phyloP scores from a whole-genome alignment of 352 stramenopile genomes.

The Phytophthora litchii region DNA sequence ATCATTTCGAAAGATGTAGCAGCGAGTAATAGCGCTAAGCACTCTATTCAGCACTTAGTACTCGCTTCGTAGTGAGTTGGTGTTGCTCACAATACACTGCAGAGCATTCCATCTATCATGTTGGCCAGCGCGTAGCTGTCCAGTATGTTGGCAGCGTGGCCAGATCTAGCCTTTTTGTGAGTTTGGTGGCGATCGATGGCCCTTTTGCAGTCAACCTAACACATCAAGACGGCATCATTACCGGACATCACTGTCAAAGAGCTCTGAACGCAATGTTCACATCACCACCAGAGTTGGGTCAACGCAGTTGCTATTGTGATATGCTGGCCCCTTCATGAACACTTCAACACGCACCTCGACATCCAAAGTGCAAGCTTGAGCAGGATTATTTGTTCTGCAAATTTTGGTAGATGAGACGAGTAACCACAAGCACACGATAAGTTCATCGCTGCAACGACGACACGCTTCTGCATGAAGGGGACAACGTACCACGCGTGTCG shows the following conservation, averaged over 20 bases:
- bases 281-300: constrained; percentile 1
- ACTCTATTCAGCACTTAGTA: neutral
- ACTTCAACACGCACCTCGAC: neutral
- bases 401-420: constrained; percentile 3
- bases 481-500: constrained; percentile 19
- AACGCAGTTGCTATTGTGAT: constrained; percentile 8
- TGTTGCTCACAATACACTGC: constrained; percentile 7
- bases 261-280: constrained; percentile 10
- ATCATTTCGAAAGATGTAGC: constrained; percentile 3
- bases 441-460: constrained; percentile 7
- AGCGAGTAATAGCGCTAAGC: neutral
- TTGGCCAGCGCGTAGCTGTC: constrained; percentile 8
- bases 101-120: constrained; percentile 1
- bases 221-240: constrained; percentile 12
- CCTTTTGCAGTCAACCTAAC: constrained; percentile 7
- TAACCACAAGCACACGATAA: constrained; percentile 11
- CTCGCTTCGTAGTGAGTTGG: constrained; percentile 14
- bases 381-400: neutral
- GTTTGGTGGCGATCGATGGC: neutral
- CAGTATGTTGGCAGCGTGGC: constrained; percentile 3
- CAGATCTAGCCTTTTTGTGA: constrained; percentile 22
- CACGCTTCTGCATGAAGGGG: neutral
- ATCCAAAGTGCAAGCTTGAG: neutral
- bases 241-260: constrained; percentile 11
- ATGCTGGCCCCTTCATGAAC: neutral